Evolutionary conservation across 495 filamentous ascomycete species (phyloP).

Genomic region (Penicillium tannophilum): DNA sequence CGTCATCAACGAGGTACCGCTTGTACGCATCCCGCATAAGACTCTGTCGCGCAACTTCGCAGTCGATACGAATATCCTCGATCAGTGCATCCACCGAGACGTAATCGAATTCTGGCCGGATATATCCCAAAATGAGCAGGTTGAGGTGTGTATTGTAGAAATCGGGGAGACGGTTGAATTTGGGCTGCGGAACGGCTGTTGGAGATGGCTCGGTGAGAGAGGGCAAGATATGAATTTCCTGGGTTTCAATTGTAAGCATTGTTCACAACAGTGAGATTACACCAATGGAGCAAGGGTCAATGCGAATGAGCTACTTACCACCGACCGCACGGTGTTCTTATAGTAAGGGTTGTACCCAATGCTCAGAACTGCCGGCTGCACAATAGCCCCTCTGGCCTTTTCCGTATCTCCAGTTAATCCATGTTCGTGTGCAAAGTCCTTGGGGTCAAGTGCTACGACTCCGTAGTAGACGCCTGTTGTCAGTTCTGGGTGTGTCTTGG

Average conservation of each 20-base stretch:
- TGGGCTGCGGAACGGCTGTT: slow-evolving; percentile 28
- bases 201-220: slow-evolving; percentile 52
- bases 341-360: slow-evolving; percentile 98
- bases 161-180: slow-evolving; percentile 57
- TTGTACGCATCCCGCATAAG: slow-evolving; percentile 69
- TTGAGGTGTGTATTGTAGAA: slow-evolving; percentile 85
- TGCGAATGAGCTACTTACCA: slow-evolving; percentile 43
- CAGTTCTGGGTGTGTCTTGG: slow-evolving; percentile 66
- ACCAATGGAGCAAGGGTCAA: not conserved
- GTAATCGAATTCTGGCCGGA: slow-evolving; percentile 89
- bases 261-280: not conserved
- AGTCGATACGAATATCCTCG: slow-evolving; percentile 85
- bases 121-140: slow-evolving; percentile 79
- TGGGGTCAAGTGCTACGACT: slow-evolving; percentile 66
- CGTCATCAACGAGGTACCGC: slow-evolving; percentile 51
- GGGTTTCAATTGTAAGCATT: not conserved
- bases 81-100: slow-evolving; percentile 77
- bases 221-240: slow-evolving; percentile 89
- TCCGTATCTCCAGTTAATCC: slow-evolving; percentile 9
- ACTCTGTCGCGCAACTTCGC: slow-evolving; percentile 77
- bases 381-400: slow-evolving; percentile 32
- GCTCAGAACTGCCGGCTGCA: slow-evolving; percentile 89
- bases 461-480: slow-evolving; percentile 90
- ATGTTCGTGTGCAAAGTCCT: slow-evolving; percentile 25
- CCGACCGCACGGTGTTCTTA: slow-evolving; percentile 77